Conservation (phyloP, 345 rosid genomes). For the Citrus maxima region DNA sequence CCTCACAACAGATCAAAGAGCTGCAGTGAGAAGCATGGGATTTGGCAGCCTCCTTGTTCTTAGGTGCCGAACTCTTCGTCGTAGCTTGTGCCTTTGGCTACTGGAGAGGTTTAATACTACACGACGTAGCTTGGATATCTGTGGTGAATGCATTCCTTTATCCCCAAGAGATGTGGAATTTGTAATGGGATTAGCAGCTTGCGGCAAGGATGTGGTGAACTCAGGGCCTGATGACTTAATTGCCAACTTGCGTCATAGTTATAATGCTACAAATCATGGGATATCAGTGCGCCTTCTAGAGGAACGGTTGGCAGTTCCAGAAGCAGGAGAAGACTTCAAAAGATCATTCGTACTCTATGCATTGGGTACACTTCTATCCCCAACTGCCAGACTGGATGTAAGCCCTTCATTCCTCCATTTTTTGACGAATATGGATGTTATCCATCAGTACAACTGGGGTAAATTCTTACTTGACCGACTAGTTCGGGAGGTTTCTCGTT, state of each 20-base stretch:
- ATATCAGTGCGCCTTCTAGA: constrained; percentile 49
- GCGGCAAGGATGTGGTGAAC: constrained; percentile 49
- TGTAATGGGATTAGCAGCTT: constrained; percentile 47
- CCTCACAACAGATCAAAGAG: constrained; percentile 35
- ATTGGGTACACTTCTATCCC: constrained; percentile 44
- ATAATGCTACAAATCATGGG: constrained; percentile 46
- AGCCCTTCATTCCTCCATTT: constrained; percentile 52
- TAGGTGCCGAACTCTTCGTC: constrained; percentile 43
- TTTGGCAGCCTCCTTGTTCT: constrained; percentile 42
- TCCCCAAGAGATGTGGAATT: constrained; percentile 41
- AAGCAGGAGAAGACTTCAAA: constrained; percentile 48
- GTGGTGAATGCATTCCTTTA: constrained; percentile 36
- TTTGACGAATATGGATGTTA: constrained; percentile 37
- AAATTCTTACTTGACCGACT: constrained; percentile 46
- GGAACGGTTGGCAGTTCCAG: constrained; percentile 34
- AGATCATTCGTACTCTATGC: constrained; percentile 46
- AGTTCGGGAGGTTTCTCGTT: constrained; percentile 44
- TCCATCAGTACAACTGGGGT: constrained; percentile 51
- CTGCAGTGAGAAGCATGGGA: constrained; percentile 42
- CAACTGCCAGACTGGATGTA: constrained; percentile 50
- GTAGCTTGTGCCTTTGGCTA: constrained; percentile 51
- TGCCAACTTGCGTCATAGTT: constrained; percentile 33
- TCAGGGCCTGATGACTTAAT: constrained; percentile 48
- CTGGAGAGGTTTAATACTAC: constrained; percentile 44
- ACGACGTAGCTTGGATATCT: constrained; percentile 36